phyloP scores from a whole-genome alignment of 805 yeast genomes.

The Dipodascus albidus region DNA sequence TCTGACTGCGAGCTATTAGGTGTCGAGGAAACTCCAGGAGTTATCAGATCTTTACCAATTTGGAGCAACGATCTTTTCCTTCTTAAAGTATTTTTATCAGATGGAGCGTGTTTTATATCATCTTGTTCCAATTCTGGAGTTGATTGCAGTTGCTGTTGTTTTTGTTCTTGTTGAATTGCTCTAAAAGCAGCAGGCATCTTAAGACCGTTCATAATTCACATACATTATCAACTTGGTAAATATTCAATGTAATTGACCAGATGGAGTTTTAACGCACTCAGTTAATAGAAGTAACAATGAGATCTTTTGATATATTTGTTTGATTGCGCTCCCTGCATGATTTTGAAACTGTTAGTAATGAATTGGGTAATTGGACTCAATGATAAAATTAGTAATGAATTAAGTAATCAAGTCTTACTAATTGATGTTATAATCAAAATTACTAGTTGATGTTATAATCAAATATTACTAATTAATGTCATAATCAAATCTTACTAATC shows the following conservation, averaged over 20 bases:
- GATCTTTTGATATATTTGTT: no score
- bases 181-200: neutral
- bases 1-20: neutral
- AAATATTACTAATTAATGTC: no score
- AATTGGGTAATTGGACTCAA: no score
- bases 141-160: neutral
- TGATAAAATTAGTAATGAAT: no score
- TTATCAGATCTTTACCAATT: neutral
- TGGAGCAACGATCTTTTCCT: neutral
- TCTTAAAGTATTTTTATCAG: neutral
- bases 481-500: no score
- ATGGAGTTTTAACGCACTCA: no score
- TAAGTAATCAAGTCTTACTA: no score
- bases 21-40: neutral
- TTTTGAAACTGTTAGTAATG: no score
- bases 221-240: neutral
- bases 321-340: no score
- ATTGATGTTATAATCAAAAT: neutral
- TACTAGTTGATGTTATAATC: neutral
- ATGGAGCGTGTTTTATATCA: no score
- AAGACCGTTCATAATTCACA: neutral
- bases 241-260: no score
- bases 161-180: neutral
- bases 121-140: neutral
- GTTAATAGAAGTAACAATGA: no score